Evolutionary conservation across 23 red algal genomes (phyloP), one percentile per base, ranked within the genome.

Genomic region (Gracilariopsis chorda): DNA sequence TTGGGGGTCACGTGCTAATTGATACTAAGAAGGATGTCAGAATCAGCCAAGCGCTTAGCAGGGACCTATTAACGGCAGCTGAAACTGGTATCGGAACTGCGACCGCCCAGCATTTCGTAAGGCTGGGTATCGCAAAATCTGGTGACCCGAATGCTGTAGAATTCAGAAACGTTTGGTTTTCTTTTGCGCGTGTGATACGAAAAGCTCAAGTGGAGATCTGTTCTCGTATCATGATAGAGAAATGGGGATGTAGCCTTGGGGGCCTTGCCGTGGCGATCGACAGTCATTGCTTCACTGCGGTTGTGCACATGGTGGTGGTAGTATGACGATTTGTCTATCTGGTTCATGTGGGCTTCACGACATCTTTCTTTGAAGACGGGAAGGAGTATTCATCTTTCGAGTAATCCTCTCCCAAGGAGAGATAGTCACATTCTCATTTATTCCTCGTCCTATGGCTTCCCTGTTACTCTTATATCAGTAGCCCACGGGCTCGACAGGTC

Each of bases 201-300:
- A 69, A 34, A 20, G 45, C 69, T 21, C 74, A 91, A 56, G 40
- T 48, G 3, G 60, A 72, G 14, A 53, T 32, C 17, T 93, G 90
- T 62, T 36, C 42, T 11, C 77, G 90, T 28, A 84, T 72, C 14
- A 69, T 93, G 4, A n/a, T 93, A 17, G 90, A 67, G 33, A 93
- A 84, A 62, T 93, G 90, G 90, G 90, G 53, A 1, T 93, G 90
- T 76, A 25, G 45, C 20, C 72, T 93, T 32, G 90, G 44, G n/a
- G 90, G 90, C 5, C 10, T 93, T 33, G 90, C 48, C 39, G 39
- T 93, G 7, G 69, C 57, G 20, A 45, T 69, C 60, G 29, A 71
- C 24, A 65, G 61, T 27, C 71, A 93, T 46, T 93, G 90, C 56
- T 84, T 63, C 51, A 75, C 85, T 32, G 74, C 74, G 21, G 67